Evolutionary conservation across 1,284 basidiomycete genomes (phyloP).

Genomic region (Puccinia hordei): DNA sequence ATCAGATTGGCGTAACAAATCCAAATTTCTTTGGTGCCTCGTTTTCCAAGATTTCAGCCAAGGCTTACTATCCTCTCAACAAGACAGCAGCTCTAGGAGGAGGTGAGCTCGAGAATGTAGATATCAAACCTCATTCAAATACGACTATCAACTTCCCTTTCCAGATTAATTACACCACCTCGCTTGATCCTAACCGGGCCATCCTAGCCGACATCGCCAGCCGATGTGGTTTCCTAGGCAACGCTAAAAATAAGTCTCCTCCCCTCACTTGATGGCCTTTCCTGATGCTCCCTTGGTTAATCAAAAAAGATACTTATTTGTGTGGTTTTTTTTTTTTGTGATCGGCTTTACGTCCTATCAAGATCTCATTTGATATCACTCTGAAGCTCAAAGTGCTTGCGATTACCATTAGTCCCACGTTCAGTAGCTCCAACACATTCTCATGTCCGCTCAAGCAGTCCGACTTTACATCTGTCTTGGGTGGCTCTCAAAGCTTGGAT

Average conservation of each 20-base stretch:
- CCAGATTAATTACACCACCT: constrained; percentile 52
- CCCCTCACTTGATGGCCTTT: background rate
- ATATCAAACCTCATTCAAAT: constrained; percentile 47
- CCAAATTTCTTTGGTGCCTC: constrained; percentile 54
- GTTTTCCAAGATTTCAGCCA: constrained; percentile 53
- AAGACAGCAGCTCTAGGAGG: constrained; percentile 35
- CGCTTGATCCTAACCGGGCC: constrained; percentile 53
- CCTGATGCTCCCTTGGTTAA: background rate
- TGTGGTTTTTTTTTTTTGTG: background rate
- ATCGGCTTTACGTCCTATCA: constrained; percentile 51
- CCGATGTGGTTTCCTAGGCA: constrained; percentile 56
- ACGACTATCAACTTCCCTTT: constrained; percentile 56
- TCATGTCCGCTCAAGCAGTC: constrained; percentile 41
- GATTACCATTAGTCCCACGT: constrained; percentile 54
- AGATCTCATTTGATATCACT: constrained; percentile 56
- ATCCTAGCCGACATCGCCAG: constrained; percentile 56
- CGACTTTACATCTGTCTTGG: constrained; percentile 14
- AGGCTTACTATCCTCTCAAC: constrained; percentile 16
- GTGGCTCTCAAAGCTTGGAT: constrained; percentile 52
- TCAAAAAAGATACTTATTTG: constrained; percentile 14
- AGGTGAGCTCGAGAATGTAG: constrained; percentile 32
- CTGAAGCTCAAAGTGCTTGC: constrained; percentile 55
- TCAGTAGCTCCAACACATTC: constrained; percentile 38
- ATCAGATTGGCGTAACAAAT: constrained; percentile 47
- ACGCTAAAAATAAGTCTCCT: constrained; percentile 11